phyloP scores from a whole-genome alignment of 1,139 yeast species.

The Scheffersomyces lignicola region DNA sequence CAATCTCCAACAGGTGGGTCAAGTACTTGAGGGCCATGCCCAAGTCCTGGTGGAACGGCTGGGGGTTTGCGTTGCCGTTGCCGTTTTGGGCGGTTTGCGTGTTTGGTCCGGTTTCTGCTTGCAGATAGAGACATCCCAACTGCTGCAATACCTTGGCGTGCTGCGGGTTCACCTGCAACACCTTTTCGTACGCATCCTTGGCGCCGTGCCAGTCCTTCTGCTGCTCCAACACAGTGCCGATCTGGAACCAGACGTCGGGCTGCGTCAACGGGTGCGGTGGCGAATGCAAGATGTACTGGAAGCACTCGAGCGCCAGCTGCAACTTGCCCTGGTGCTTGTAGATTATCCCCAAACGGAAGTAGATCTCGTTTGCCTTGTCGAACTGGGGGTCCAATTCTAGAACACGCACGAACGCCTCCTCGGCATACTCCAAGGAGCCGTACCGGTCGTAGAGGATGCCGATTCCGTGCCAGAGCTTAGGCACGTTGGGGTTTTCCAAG shows the following conservation, averaged over 20 bases:
- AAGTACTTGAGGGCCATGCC: slow-evolving; percentile 80
- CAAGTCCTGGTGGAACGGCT: slow-evolving; percentile 61
- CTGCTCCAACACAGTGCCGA: slow-evolving; percentile 93
- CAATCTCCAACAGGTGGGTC: slow-evolving; percentile 84
- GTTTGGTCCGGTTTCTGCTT: slow-evolving; percentile 48
- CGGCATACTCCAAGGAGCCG: slow-evolving; percentile 95
- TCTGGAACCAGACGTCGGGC: slow-evolving; percentile 98
- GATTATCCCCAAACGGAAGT: slow-evolving; percentile 94
- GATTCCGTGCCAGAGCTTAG: slow-evolving; percentile 97
- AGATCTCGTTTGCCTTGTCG: slow-evolving; percentile 94
- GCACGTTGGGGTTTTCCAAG: slow-evolving; percentile 90
- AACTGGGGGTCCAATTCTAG: slow-evolving; percentile 93
- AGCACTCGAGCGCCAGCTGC: slow-evolving; percentile 86
- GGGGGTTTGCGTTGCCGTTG: slow-evolving; percentile 13
- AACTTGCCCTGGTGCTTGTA: slow-evolving; percentile 92
- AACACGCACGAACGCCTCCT: slow-evolving; percentile 95
- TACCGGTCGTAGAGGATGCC: slow-evolving; percentile 94
- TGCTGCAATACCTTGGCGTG: slow-evolving; percentile 96
- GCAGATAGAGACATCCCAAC: slow-evolving; percentile 92
- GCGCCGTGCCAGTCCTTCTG: slow-evolving; percentile 92
- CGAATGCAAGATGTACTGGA: slow-evolving; percentile 82
- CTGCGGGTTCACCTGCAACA: slow-evolving; percentile 82
- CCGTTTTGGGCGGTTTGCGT: slow-evolving; percentile 24
- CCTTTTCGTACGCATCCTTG: slow-evolving; percentile 92
- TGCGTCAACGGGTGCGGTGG: slow-evolving; percentile 97